Conservation (phyloP, 768 basidiomycete species). For the Psilocybe cyanescens region DNA sequence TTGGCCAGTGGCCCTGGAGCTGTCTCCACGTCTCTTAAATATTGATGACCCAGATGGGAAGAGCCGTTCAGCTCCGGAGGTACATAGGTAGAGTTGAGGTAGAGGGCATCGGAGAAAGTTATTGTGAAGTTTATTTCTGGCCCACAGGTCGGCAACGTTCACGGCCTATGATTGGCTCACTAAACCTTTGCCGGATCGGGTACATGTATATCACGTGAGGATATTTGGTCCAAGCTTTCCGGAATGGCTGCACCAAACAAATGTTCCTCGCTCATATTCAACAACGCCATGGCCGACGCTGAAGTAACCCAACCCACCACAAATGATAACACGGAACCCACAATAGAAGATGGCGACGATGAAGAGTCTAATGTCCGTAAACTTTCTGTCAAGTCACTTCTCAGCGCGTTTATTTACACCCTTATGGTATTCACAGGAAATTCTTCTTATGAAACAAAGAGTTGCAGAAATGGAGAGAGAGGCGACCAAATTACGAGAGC, state of each 20-base stretch:
- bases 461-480: conserved; percentile 94
- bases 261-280: conserved; percentile 13
- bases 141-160: no score
- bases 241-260: conserved; percentile 19
- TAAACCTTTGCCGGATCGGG: neutral
- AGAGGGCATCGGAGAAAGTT: neutral
- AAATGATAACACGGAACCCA: conserved; percentile 36
- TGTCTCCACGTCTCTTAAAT: no score
- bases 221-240: conserved; percentile 17
- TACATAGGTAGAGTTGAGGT: neutral
- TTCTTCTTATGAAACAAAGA: conserved; percentile 87
- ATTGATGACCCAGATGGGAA: no score
- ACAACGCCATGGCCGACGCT: conserved; percentile 52
- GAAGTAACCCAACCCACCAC: conserved; percentile 46
- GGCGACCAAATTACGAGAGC: conserved; percentile 84
- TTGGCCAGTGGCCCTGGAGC: no score
- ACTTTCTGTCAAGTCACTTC: conserved; percentile 3
- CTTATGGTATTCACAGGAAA: conserved; percentile 59
- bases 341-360: conserved; percentile 65
- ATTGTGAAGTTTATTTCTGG: no score
- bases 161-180: neutral
- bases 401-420: conserved; percentile 17
- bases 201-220: conserved; percentile 21
- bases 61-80: no score
- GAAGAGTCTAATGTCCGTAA: conserved; percentile 59